A percentile compares a stretch with the other conserved stretches of the same genome.
phyloP scores from a whole-genome alignment of 2,329 filamentous ascomycete genomes.

The Biscogniauxia mediterranea region DNA sequence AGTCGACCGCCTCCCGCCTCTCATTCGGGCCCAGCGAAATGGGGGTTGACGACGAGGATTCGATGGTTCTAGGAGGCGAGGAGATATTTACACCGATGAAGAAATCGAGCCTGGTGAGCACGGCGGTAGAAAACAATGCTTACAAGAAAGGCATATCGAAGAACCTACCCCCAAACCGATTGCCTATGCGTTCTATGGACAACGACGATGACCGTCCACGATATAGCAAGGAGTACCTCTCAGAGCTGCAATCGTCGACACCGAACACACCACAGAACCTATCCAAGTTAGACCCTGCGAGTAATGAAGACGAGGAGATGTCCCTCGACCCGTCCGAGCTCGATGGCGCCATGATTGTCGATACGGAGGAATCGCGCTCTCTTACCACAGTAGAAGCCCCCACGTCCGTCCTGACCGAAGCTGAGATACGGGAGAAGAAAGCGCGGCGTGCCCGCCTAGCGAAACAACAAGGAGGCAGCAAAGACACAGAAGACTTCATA shows the following conservation, averaged over 20 bases:
- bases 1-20: slow-evolving; percentile 54
- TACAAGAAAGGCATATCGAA: slow-evolving; percentile 50
- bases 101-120: slow-evolving; percentile 59
- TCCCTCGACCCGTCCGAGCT: slow-evolving; percentile 59
- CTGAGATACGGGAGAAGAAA: slow-evolving; percentile 89
- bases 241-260: slow-evolving; percentile 81
- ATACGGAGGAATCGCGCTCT: slow-evolving; percentile 27
- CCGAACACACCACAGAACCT: slow-evolving; percentile 75
- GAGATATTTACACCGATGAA: slow-evolving; percentile 58
- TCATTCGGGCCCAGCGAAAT: slow-evolving; percentile 69
- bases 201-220: slow-evolving; percentile 68
- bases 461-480: slow-evolving; percentile 48
- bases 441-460: slow-evolving; percentile 81
- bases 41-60: slow-evolving; percentile 49
- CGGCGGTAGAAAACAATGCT: slow-evolving; percentile 66
- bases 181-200: slow-evolving; percentile 58
- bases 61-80: slow-evolving; percentile 29
- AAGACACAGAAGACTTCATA: slow-evolving; percentile 56
- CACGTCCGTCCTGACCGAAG: slow-evolving; percentile 70
- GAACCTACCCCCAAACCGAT: slow-evolving; percentile 40
- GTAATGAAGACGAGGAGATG: slow-evolving; percentile 52
- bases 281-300: slow-evolving; percentile 40
- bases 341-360: slow-evolving; percentile 64
- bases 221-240: slow-evolving; percentile 84
- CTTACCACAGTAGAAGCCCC: slow-evolving; percentile 35